Percentiles rank a stretch among this genome's conserved stretches.
Evolutionary conservation across 2,329 filamentous ascomycete species (phyloP).

Genomic region (Hypoxylon sp.): DNA sequence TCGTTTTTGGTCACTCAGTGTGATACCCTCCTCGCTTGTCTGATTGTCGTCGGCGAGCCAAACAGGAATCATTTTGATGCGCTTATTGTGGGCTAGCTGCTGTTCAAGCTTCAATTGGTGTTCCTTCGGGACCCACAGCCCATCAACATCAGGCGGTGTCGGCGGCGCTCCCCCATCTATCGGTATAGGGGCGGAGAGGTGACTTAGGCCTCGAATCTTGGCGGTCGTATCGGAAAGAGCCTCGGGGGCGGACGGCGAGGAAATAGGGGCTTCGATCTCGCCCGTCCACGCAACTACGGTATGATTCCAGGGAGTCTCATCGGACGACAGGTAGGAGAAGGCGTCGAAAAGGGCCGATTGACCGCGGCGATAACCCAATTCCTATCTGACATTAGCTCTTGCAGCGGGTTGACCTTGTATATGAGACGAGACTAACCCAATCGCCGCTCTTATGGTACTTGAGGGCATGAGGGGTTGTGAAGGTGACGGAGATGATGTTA

Average conservation of each 20-base stretch:
- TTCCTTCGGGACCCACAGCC: conserved; percentile 77
- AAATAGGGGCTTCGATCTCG: conserved; percentile 75
- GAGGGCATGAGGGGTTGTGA: conserved; percentile 73
- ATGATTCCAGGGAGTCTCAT: conserved; percentile 88
- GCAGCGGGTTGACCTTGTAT: not conserved
- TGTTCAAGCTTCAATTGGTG: conserved; percentile 82
- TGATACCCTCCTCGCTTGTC: conserved; percentile 74
- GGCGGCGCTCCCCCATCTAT: conserved; percentile 73
- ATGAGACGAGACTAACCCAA: conserved; percentile 67
- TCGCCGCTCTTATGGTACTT: conserved; percentile 71
- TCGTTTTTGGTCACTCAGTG: conserved; percentile 83
- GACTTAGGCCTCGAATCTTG: conserved; percentile 73
- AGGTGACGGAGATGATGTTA: conserved; percentile 77
- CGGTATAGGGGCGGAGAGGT: conserved; percentile 84
- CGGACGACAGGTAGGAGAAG: conserved; percentile 88
- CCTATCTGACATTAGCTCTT: conserved; percentile 62
- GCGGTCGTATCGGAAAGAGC: conserved; percentile 66
- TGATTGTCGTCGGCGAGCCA: conserved; percentile 88
- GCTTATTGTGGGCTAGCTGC: conserved; percentile 79
- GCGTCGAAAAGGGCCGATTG: conserved; percentile 95
- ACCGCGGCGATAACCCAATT: conserved; percentile 82
- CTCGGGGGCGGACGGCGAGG: conserved; percentile 62
- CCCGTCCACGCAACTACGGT: conserved; percentile 96
- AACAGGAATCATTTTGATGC: conserved; percentile 85
- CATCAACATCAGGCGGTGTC: conserved; percentile 74